Conservation (phyloP, 352 stramenopile genomes). For the Peronospora farinosa region DNA sequence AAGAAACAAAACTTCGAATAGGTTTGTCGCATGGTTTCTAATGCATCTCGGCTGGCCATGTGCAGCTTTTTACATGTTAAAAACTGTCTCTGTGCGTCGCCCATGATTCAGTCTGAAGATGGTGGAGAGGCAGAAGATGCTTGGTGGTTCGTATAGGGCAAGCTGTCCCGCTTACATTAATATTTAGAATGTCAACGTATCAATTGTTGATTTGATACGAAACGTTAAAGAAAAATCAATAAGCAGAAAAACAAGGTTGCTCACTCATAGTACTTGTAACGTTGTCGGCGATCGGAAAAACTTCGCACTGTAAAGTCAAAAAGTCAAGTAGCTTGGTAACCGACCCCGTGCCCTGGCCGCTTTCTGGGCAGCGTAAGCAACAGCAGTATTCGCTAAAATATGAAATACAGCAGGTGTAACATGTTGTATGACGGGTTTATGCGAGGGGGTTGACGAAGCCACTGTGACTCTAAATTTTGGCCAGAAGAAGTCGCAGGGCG, state of each 20-base stretch:
- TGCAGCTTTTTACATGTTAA: not conserved
- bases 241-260: not conserved
- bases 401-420: slow-evolving; percentile 4
- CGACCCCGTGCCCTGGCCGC: slow-evolving; percentile 19
- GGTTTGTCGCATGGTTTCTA: slow-evolving; percentile 12
- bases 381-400: slow-evolving; percentile 17
- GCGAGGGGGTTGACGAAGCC: slow-evolving; percentile 9
- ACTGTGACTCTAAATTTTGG: slow-evolving; percentile 30
- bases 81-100: slow-evolving; percentile 2
- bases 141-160: slow-evolving; percentile 13
- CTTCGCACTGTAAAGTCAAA: not conserved
- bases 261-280: too few relatives aligned
- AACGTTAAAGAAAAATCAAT: not conserved
- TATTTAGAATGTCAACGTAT: not conserved
- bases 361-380: slow-evolving; percentile 10
- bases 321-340: slow-evolving; percentile 2
- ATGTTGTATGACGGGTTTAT: slow-evolving; percentile 6
- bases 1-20: not conserved
- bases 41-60: slow-evolving; percentile 13
- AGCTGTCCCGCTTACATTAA: slow-evolving; percentile 7
- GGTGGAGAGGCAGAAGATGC: slow-evolving; percentile 19
- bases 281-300: too few relatives aligned
- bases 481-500: slow-evolving; percentile 12
- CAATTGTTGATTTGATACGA: not conserved
- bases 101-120: slow-evolving; percentile 16